A percentile compares a stretch with the other conserved stretches of the same genome.
phyloP scores from a whole-genome alignment of 768 basidiomycete species.

The Pulveroboletus ravenelii region DNA sequence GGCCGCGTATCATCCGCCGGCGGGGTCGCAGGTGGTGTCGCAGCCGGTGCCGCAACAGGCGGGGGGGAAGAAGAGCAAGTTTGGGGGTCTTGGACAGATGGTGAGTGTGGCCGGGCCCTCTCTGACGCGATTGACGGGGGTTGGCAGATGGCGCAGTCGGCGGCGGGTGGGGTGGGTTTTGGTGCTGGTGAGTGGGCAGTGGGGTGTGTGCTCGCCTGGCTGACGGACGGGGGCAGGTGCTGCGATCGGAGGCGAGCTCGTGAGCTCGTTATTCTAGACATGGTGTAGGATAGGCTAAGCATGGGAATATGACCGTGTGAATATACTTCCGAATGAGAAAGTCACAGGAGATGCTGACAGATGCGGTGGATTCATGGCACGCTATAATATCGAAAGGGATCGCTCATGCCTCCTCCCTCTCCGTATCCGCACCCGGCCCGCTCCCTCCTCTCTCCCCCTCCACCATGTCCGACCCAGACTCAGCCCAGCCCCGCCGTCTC shows the following conservation, averaged over 20 bases:
- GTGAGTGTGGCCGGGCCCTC: conserved; percentile 20
- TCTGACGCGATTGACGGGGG: not conserved
- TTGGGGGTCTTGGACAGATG: conserved; percentile 37
- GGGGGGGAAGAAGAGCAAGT: conserved; percentile 33
- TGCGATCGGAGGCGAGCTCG: conserved; percentile 40
- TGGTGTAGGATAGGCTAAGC: conserved; percentile 12
- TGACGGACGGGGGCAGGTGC: conserved; percentile 31
- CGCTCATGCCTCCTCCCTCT: not conserved
- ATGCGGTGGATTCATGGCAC: conserved; percentile 20
- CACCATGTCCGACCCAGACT: conserved; percentile 18
- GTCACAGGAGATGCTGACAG: conserved; percentile 31
- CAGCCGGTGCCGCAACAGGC: conserved; percentile 29
- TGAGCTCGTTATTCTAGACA: conserved; percentile 46
- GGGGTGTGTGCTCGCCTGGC: not conserved
- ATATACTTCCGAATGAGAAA: conserved; percentile 13
- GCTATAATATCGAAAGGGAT: conserved; percentile 23
- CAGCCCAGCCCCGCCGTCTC: conserved; percentile 16
- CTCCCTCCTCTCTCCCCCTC: not conserved
- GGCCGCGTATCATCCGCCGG: conserved; percentile 2
- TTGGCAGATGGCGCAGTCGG: conserved; percentile 29
- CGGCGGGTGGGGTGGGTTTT: conserved; percentile 43
- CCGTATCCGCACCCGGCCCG: no score
- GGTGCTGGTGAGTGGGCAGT: conserved; percentile 35
- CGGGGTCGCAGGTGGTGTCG: conserved; percentile 39
- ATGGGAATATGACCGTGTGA: conserved; percentile 24